phyloP scores from a whole-genome alignment of 495 filamentous ascomycete genomes.

The Aspergillus ellipticus region DNA sequence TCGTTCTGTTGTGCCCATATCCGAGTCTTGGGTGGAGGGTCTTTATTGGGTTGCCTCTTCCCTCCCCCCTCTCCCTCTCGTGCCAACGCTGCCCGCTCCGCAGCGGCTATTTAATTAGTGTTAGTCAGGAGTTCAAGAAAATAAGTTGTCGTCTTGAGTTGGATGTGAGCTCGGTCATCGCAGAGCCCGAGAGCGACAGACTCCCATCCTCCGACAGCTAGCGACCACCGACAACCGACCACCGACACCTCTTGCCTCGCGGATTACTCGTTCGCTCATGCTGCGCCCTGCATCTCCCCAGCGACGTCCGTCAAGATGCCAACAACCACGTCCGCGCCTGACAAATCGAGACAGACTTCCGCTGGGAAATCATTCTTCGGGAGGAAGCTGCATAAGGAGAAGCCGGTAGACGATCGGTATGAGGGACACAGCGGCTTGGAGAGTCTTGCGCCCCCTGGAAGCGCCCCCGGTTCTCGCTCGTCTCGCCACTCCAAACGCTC shows the following conservation, averaged over 20 bases:
- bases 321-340: slow-evolving; percentile 56
- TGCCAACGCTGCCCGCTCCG: slow-evolving; percentile 20
- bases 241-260: slow-evolving; percentile 9
- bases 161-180: background rate
- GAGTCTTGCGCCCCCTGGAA: slow-evolving; percentile 44
- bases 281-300: slow-evolving; percentile 36
- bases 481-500: slow-evolving; percentile 79
- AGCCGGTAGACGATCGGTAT: slow-evolving; percentile 53
- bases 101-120: slow-evolving; percentile 19
- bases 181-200: slow-evolving; percentile 5
- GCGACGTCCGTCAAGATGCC: slow-evolving; percentile 47
- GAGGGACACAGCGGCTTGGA: slow-evolving; percentile 54
- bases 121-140: slow-evolving; percentile 18
- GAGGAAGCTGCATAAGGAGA: slow-evolving; percentile 71
- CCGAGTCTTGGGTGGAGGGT: slow-evolving; percentile 1
- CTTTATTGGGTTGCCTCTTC: slow-evolving; percentile 1
- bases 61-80: slow-evolving; percentile 10
- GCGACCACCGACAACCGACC: background rate
- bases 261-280: slow-evolving; percentile 33
- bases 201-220: background rate
- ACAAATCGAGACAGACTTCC: slow-evolving; percentile 80
- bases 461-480: slow-evolving; percentile 62
- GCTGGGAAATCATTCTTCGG: slow-evolving; percentile 86
- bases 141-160: background rate
- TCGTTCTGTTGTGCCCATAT: background rate